phyloP scores from a whole-genome alignment of 2,329 filamentous ascomycete genomes.

The Cercospora beticola region DNA sequence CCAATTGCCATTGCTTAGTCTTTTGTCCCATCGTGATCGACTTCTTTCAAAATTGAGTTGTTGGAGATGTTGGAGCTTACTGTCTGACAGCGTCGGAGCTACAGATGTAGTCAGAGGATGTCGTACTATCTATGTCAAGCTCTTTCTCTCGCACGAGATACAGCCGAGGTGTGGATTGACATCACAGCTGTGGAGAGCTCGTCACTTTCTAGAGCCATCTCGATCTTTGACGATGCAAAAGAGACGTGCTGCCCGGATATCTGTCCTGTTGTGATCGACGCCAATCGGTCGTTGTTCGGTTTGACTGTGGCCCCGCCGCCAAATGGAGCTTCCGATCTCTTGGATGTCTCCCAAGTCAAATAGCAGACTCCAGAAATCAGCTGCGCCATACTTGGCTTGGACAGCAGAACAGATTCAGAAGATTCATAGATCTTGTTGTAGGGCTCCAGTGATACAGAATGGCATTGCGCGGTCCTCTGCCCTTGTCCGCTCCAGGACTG shows the following conservation, averaged over 20 bases:
- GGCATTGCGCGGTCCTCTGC: background rate
- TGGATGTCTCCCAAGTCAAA: background rate
- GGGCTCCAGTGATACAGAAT: background rate
- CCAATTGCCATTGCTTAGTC: slow-evolving; percentile 47
- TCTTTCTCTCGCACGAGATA: slow-evolving; percentile 7
- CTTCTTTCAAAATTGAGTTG: background rate
- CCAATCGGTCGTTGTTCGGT: background rate
- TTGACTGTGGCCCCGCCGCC: background rate
- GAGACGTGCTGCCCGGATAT: background rate
- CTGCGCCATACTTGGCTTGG: background rate
- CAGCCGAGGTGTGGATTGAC: slow-evolving; percentile 9
- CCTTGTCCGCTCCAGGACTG: no score
- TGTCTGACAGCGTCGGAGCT: background rate
- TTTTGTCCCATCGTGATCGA: slow-evolving; percentile 55
- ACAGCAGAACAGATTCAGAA: background rate
- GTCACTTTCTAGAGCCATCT: background rate
- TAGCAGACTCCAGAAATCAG: background rate
- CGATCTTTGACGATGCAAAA: background rate
- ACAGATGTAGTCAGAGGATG: background rate
- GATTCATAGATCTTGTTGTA: background rate
- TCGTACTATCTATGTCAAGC: slow-evolving; percentile 3
- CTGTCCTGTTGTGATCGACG: background rate
- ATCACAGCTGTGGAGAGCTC: slow-evolving; percentile 6
- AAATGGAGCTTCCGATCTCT: background rate
- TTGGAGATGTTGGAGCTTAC: background rate